Conservation (phyloP, 495 filamentous ascomycete genomes). For the Pyrenula aspistea region DNA sequence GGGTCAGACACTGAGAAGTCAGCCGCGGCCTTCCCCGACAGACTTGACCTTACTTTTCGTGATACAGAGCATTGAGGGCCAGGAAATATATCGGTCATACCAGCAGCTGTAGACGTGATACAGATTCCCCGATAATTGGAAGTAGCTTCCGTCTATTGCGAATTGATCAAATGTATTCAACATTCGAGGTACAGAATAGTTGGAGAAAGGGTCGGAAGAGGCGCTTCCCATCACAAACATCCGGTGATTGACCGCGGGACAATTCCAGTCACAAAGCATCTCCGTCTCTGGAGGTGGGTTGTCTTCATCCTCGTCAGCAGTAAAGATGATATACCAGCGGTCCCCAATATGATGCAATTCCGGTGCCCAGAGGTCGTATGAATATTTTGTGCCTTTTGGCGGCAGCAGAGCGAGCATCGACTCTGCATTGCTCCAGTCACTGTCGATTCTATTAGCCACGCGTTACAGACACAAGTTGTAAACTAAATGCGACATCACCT, state of each 20-base stretch:
- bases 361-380: slow-evolving; percentile 34
- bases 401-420: slow-evolving; percentile 23
- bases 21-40: neutral
- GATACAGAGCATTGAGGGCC: slow-evolving; percentile 39
- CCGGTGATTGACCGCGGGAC: slow-evolving; percentile 33
- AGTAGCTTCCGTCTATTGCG: slow-evolving; percentile 39
- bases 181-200: slow-evolving; percentile 26
- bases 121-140: slow-evolving; percentile 22
- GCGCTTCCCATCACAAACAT: slow-evolving; percentile 35
- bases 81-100: slow-evolving; percentile 29
- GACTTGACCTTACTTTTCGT: slow-evolving; percentile 13
- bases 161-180: slow-evolving; percentile 39
- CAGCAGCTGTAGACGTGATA: slow-evolving; percentile 41
- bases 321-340: slow-evolving; percentile 40
- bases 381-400: slow-evolving; percentile 23
- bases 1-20: slow-evolving; percentile 21
- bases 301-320: slow-evolving; percentile 30
- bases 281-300: slow-evolving; percentile 21
- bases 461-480: slow-evolving; percentile 4
- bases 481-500: slow-evolving; percentile 2
- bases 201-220: slow-evolving; percentile 28
- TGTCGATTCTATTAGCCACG: slow-evolving; percentile 3
- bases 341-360: slow-evolving; percentile 32
- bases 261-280: slow-evolving; percentile 17
- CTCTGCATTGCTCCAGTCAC: slow-evolving; percentile 32